Evolutionary conservation across 75 land plant genomes (phyloP).

Genomic region (Picea glauca): DNA sequence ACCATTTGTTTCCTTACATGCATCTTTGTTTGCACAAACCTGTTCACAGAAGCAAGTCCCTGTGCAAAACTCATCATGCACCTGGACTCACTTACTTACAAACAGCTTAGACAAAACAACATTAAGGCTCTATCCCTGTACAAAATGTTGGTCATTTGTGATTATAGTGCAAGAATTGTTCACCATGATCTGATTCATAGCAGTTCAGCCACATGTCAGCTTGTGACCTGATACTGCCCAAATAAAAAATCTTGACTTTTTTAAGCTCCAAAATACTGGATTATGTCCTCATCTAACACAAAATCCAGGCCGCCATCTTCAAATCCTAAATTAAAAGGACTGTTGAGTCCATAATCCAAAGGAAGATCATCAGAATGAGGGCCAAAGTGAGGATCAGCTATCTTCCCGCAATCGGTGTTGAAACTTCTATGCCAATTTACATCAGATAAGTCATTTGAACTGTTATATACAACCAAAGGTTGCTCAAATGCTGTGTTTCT

Average conservation of each 20-base stretch:
- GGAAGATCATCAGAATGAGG: conserved; percentile 14
- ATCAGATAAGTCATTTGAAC: conserved; percentile 14
- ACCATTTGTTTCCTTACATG: too few species aligned
- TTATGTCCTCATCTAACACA: conserved; percentile 25
- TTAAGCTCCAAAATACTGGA: conserved; percentile 40
- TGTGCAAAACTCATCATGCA: too few species aligned
- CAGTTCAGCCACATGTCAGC: too few species aligned
- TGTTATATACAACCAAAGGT: conserved; percentile 10
- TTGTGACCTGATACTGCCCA: too few species aligned
- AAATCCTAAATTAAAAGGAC: conserved; percentile 24
- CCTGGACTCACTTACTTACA: too few species aligned
- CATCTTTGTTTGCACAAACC: too few species aligned
- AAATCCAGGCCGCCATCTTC: conserved; percentile 17
- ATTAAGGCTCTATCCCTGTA: too few species aligned
- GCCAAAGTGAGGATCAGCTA: conserved; percentile 13
- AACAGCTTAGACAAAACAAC: too few species aligned
- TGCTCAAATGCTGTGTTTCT: conserved; percentile 13
- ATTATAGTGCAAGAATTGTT: too few species aligned
- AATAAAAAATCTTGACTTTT: background rate
- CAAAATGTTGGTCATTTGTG: too few species aligned
- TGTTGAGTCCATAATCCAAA: conserved; percentile 19
- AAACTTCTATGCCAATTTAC: conserved; percentile 10
- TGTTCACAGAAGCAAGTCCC: too few species aligned
- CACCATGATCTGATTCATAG: too few species aligned
- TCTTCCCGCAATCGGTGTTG: conserved; percentile 14